Conservation (phyloP, 2,329 filamentous ascomycete genomes). For the Talaromyces marneffei region DNA sequence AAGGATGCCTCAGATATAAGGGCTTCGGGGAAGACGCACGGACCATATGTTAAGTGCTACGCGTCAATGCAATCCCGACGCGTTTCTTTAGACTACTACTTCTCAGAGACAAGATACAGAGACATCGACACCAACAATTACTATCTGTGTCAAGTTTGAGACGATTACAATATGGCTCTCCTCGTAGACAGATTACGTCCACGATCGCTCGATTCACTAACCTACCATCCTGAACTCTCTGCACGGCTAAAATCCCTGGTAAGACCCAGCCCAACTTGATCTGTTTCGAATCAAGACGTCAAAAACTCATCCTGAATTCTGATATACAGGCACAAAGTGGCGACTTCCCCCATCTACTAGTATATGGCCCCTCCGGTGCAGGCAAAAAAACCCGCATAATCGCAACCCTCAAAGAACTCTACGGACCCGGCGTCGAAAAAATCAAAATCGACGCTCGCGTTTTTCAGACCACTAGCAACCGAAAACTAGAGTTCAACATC, state of each 20-base stretch:
- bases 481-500: slow-evolving; percentile 99
- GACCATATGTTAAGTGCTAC: slow-evolving; percentile 34
- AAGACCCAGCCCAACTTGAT: slow-evolving; percentile 32
- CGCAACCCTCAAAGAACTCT: slow-evolving; percentile 89
- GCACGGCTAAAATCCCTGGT: slow-evolving; percentile 80
- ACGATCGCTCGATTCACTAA: slow-evolving; percentile 53
- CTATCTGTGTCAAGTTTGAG: background rate
- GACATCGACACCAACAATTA: background rate
- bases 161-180: slow-evolving; percentile 49
- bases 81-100: slow-evolving; percentile 21
- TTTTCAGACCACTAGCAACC: slow-evolving; percentile 91
- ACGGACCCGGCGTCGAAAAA: slow-evolving; percentile 95
- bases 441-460: slow-evolving; percentile 98
- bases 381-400: slow-evolving; percentile 98
- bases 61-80: slow-evolving; percentile 36
- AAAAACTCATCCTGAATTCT: slow-evolving; percentile 13
- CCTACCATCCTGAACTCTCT: slow-evolving; percentile 85
- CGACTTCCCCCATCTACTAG: slow-evolving; percentile 94
- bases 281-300: background rate
- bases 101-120: background rate
- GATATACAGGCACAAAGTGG: slow-evolving; percentile 75
- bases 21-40: slow-evolving; percentile 21
- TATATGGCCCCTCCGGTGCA: slow-evolving; percentile 93
- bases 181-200: slow-evolving; percentile 60
- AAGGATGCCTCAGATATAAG: background rate